phyloP scores from a whole-genome alignment of 768 basidiomycete species.

The Leccinum olivaceopallidum region DNA sequence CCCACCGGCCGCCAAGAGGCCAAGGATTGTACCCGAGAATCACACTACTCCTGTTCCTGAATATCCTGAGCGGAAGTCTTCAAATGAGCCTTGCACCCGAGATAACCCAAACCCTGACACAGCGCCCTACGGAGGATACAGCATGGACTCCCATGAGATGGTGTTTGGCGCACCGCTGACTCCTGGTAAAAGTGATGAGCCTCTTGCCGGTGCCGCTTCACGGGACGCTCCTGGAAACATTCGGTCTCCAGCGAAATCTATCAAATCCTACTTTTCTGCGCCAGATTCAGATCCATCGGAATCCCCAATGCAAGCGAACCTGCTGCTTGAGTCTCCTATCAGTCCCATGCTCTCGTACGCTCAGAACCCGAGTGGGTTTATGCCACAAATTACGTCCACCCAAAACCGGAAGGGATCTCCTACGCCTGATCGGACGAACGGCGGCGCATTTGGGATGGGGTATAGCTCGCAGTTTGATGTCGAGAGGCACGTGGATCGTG shows the following conservation, averaged over 20 bases:
- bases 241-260: conserved; percentile 34
- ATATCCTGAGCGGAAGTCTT: conserved; percentile 1
- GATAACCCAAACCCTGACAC: conserved; percentile 3
- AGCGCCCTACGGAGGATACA: background rate
- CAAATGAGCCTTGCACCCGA: conserved; percentile 9
- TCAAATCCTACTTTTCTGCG: conserved; percentile 39
- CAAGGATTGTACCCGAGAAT: conserved; percentile 15
- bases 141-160: background rate
- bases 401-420: conserved; percentile 27
- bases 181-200: conserved; percentile 6
- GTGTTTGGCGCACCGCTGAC: background rate
- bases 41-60: background rate
- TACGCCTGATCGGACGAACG: conserved; percentile 19
- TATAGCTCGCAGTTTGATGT: conserved; percentile 63
- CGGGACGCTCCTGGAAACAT: conserved; percentile 10
- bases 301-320: conserved; percentile 25
- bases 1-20: conserved; percentile 27
- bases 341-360: conserved; percentile 36
- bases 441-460: conserved; percentile 38
- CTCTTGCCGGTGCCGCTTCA: background rate
- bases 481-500: conserved; percentile 52
- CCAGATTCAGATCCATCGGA: conserved; percentile 36
- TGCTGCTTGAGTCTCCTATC: conserved; percentile 37
- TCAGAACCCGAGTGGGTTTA: conserved; percentile 37
- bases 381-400: conserved; percentile 39